Evolutionary conservation across 2,329 filamentous ascomycete species (phyloP), one percentile per base, ranked within the genome.

Genomic region (Gyromitra esculenta): DNA sequence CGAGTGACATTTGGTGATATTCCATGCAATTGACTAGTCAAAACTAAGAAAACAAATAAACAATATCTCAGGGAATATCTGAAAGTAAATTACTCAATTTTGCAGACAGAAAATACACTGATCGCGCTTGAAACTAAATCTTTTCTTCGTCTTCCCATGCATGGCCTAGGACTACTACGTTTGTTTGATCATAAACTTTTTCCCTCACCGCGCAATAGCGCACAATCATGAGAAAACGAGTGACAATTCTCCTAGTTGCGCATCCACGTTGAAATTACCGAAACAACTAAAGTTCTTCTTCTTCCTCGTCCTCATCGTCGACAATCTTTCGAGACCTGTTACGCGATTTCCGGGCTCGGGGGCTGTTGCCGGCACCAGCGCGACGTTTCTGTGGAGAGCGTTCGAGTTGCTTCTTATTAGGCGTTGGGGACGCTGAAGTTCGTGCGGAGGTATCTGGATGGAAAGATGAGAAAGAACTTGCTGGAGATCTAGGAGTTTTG

Each of bases 1-100:
- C 59, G 59, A 63, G 59, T 63, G 59, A 63, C 45, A 63, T 63
- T 48, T 63, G 21, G 21, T 65, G 62, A 48, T 64, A 64, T 21
- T 50, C 9, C 2, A 41, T 4, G 4, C 9, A 25, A 9, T 31
- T 31, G 2, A 31, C 25, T 31, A 31, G 25, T 31, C 25, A 31
- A 3, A 11, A 3, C 15, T 43, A 25, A 8, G 7, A 63, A 15
- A 31, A 45, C 25, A 45, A 45, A 31, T 31, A 31, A 11, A 21
- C 39, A 45, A 13, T 39, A 7, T 4, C 4, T 31, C 7, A 45
- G 37, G 11, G 11, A 63, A 45, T 43, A 35, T 63, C 18, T n/a
- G 41, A 35, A 65, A 39, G 11, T 13, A 54, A 18, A 31, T 3
- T 31, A 31, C 25, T 3, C 25, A 31, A 4, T 31, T 31, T 31